Percentiles rank a stretch among this genome's conserved stretches.
Evolutionary conservation across 352 stramenopile species (phyloP).

Genomic region (Phytophthora capsici): DNA sequence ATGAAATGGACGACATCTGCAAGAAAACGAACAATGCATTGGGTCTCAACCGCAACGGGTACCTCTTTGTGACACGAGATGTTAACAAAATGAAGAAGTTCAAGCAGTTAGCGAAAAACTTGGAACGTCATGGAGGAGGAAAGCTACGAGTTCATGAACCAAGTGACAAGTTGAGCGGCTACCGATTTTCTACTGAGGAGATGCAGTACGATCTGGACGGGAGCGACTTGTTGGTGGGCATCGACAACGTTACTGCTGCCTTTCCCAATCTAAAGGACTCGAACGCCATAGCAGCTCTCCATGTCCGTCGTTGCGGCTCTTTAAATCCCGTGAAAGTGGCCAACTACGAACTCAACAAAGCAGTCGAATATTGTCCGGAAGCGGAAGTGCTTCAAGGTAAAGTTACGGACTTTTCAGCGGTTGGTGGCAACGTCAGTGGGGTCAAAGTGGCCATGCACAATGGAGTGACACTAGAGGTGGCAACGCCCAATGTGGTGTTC

Average conservation of each 20-base stretch:
- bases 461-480: slow-evolving; percentile 63
- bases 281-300: slow-evolving; percentile 59
- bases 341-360: slow-evolving; percentile 72
- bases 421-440: slow-evolving; percentile 55
- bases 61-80: slow-evolving; percentile 76
- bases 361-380: slow-evolving; percentile 64
- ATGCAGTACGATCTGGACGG: slow-evolving; percentile 72
- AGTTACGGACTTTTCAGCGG: slow-evolving; percentile 64
- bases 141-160: slow-evolving; percentile 54
- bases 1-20: slow-evolving; percentile 75
- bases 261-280: slow-evolving; percentile 73
- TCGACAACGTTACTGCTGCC: slow-evolving; percentile 57
- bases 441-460: slow-evolving; percentile 59
- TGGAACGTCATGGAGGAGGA: slow-evolving; percentile 62
- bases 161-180: slow-evolving; percentile 43
- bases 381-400: slow-evolving; percentile 63
- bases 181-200: slow-evolving; percentile 50
- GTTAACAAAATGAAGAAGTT: slow-evolving; percentile 56
- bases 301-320: slow-evolving; percentile 75
- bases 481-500: slow-evolving; percentile 73
- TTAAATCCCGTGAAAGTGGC: slow-evolving; percentile 77
- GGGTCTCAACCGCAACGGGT: slow-evolving; percentile 81
- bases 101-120: slow-evolving; percentile 48
- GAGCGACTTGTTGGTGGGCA: slow-evolving; percentile 69
- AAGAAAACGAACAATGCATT: slow-evolving; percentile 68